Percentiles rank a stretch among this genome's conserved stretches.
phyloP scores from a whole-genome alignment of 345 rosid genomes.

The Hibiscus mutabilis region DNA sequence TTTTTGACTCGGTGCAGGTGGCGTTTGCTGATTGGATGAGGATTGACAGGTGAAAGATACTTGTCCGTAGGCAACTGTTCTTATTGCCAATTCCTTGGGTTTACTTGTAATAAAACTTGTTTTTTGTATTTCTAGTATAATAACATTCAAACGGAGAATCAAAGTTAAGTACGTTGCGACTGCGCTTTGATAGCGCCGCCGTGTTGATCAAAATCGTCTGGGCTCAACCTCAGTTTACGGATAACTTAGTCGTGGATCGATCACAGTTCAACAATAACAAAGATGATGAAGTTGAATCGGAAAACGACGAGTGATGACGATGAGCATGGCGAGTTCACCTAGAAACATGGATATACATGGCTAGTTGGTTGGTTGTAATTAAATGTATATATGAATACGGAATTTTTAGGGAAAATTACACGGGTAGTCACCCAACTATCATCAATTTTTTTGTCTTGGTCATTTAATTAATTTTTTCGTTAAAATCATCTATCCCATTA shows the following conservation, averaged over 20 bases:
- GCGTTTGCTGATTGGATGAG: constrained; percentile 9
- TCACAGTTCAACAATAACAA: background rate
- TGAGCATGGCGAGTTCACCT: background rate
- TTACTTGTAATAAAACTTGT: background rate
- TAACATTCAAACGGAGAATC: constrained; percentile 6
- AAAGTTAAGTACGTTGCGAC: constrained; percentile 24
- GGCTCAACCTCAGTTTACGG: background rate
- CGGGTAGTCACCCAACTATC: too few species aligned
- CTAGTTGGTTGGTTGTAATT: background rate
- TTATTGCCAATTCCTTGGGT: background rate
- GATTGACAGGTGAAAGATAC: constrained; percentile 24
- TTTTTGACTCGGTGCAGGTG: constrained; percentile 21
- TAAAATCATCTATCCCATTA: too few species aligned
- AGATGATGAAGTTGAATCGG: background rate
- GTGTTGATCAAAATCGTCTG: background rate
- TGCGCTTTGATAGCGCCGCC: constrained; percentile 16
- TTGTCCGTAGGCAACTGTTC: constrained; percentile 20
- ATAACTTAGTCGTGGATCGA: too few species aligned
- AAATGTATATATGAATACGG: background rate
- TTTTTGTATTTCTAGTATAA: background rate
- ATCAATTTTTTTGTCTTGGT: too few species aligned
- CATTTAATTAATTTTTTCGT: too few species aligned
- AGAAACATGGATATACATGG: background rate
- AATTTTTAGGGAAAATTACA: too few species aligned
- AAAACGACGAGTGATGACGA: background rate